Conservation (phyloP, 2,329 filamentous ascomycete genomes). For the Massarina eburnea region DNA sequence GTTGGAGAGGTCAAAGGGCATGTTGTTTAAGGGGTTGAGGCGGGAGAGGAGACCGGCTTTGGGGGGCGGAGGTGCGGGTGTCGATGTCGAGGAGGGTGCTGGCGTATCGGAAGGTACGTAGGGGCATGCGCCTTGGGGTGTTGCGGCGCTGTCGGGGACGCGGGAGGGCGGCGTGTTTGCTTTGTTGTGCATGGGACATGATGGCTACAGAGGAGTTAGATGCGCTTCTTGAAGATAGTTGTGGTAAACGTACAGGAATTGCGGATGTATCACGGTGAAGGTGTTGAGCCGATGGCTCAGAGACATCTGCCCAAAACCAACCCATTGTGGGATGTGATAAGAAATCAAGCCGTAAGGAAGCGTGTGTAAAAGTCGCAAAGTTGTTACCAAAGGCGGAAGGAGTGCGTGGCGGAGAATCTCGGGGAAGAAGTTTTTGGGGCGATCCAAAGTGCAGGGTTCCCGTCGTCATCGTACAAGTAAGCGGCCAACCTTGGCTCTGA, state of each 20-base stretch:
- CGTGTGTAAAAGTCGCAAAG: constrained; percentile 10
- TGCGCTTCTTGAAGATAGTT: constrained; percentile 13
- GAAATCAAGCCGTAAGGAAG: constrained; percentile 14
- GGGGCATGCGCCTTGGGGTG: constrained; percentile 53
- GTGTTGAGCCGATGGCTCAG: too few relatives aligned
- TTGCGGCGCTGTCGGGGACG: constrained; percentile 26
- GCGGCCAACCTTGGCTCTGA: constrained; percentile 21
- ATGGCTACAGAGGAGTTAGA: constrained; percentile 52
- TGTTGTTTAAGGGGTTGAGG: constrained; percentile 86
- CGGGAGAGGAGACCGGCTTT: constrained; percentile 61
- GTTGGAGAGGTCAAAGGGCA: constrained; percentile 87
- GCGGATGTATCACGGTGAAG: too few relatives aligned
- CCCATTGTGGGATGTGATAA: constrained; percentile 54
- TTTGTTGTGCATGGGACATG: constrained; percentile 69
- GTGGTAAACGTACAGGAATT: constrained; percentile 54
- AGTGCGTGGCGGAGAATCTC: constrained; percentile 36
- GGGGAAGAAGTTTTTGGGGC: constrained; percentile 36
- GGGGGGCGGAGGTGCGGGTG: constrained; percentile 28
- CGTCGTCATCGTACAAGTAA: constrained; percentile 28
- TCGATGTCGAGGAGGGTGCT: constrained; percentile 26
- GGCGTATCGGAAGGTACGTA: constrained; percentile 48
- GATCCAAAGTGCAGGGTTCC: constrained; percentile 27
- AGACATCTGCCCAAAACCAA: constrained; percentile 69
- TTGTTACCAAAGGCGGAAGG: constrained; percentile 13
- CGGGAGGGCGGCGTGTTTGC: constrained; percentile 34